Base-by-base conservation (phyloP, 352 stramenopile genomes). In the Globisporangium paroecandrum region DNA sequence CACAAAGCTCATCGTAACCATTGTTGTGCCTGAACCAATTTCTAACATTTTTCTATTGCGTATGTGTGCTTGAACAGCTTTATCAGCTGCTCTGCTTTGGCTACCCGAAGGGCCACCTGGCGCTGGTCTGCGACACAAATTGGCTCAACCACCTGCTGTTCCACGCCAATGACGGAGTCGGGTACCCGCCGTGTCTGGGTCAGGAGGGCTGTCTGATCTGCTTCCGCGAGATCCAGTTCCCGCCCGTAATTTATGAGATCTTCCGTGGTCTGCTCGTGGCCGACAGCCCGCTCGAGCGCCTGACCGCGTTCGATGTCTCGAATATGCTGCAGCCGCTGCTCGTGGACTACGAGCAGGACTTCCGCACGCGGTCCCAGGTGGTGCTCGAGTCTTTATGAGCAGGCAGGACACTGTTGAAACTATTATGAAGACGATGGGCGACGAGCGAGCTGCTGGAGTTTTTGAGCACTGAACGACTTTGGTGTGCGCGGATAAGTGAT, bases 1-100 rank as follows among this genome's bases (percentile, higher is more conserved):
- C 41, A 47, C 41, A n/a, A 6, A 47, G 15, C 41, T n/a, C 41
- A n/a, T 47, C 15, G 4, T 47, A 43, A 18, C 36, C 36, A 18
- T 43, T 43, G 20, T 47, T n/a, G 15, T 47, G 13, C 20, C 13
- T 20, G 15, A 47, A n/a, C 13, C 41, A n/a, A n/a, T 47, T n/a
- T 47, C 41, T 47, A 47, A 47, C 38, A 46, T 20, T 46, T 46
- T 20, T 46, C 38, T 15, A 46, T 46, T 46, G 38, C 20, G 12
- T 20, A 20, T 20, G 12, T 20, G 13, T 46, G 38, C 12, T 46
- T 20, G 38, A 20, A 20, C 13, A 47, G 41, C 74, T 93, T n/a
- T 93, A 93, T 60, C 85, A 93, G 51, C 71, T 93, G 43, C 69
- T 93, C 24, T 93, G 85, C 67, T 91, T 93, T 63, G 85, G 85